These are phyloP conservation scores for Saccharomyces pastorianus DNA, from an alignment of 1,139 yeast genomes.

Conservation along the genomic window DNA sequence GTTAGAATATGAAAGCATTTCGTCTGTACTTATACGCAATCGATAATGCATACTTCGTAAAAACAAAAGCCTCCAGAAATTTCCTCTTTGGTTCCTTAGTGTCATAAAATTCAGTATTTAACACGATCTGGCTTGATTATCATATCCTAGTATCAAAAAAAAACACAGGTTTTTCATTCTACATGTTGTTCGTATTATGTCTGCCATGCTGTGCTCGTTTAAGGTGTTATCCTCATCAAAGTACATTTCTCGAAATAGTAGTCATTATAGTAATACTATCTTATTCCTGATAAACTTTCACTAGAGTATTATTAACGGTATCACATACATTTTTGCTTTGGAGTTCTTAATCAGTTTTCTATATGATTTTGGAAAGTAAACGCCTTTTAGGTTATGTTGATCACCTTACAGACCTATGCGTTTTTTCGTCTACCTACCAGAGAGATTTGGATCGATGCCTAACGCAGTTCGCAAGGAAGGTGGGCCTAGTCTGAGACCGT, in stretches of 20 bases:
- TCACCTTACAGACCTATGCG: not conserved
- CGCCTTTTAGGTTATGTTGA: not conserved
- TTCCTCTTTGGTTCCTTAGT: not conserved
- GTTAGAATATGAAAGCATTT: no score
- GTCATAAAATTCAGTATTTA: not conserved
- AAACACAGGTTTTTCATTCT: no score
- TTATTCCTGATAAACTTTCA: not conserved
- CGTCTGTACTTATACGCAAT: no score
- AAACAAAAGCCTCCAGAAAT: not conserved
- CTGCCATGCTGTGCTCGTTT: no score
- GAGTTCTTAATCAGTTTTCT: not conserved
- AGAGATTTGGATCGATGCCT: not conserved
- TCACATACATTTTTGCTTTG: constrained; percentile 1
- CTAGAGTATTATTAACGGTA: not conserved
- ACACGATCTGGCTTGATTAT: no score
- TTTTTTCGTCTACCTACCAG: not conserved
- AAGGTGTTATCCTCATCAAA: not conserved
- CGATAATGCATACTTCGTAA: no score
- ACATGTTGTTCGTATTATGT: not conserved
- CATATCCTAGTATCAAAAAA: not conserved
- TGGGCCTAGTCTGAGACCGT: not conserved
- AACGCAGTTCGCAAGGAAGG: not conserved
- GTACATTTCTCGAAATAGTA: not conserved
- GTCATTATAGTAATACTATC: not conserved
- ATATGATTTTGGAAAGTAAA: not conserved